A percentile compares a stretch with the other conserved stretches of the same genome.
These are phyloP conservation scores for Periconia sp. DNA, from an alignment of 2,329 filamentous ascomycete genomes.

Conservation along the genomic window DNA sequence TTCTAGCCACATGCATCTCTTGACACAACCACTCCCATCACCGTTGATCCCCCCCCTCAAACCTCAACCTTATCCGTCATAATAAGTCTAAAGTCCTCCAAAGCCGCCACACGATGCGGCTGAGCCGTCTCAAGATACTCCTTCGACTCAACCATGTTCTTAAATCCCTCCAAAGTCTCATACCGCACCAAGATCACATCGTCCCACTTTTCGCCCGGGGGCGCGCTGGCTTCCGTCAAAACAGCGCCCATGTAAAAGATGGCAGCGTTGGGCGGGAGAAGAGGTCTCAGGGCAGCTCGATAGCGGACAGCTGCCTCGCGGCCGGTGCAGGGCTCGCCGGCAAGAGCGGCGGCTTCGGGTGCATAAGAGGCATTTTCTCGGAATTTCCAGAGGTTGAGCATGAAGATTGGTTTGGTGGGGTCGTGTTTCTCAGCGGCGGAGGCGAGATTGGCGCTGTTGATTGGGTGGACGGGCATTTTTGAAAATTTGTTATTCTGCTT, in stretches of 20 bases:
- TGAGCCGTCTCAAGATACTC: constrained; percentile 13
- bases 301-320: constrained; percentile 18
- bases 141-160: constrained; percentile 15
- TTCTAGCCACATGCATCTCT: too few species aligned
- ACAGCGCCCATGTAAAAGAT: constrained; percentile 7
- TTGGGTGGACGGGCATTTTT: background rate
- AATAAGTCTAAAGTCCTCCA: constrained; percentile 19
- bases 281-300: constrained; percentile 7
- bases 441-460: background rate
- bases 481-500: too few species aligned
- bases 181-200: constrained; percentile 13
- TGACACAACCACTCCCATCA: too few species aligned
- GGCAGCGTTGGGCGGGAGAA: constrained; percentile 10
- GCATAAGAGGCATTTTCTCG: constrained; percentile 10
- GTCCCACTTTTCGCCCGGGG: constrained; percentile 15
- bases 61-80: constrained; percentile 10
- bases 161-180: constrained; percentile 13
- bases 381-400: constrained; percentile 26
- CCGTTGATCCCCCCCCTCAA: background rate
- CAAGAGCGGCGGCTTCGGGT: constrained; percentile 5
- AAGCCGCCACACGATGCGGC: constrained; percentile 16
- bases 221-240: background rate
- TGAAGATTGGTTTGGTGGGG: constrained; percentile 20
- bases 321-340: constrained; percentile 15
- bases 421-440: constrained; percentile 1